Base-by-base conservation (phyloP, 768 basidiomycete species). In the Amanita rubescens region DNA sequence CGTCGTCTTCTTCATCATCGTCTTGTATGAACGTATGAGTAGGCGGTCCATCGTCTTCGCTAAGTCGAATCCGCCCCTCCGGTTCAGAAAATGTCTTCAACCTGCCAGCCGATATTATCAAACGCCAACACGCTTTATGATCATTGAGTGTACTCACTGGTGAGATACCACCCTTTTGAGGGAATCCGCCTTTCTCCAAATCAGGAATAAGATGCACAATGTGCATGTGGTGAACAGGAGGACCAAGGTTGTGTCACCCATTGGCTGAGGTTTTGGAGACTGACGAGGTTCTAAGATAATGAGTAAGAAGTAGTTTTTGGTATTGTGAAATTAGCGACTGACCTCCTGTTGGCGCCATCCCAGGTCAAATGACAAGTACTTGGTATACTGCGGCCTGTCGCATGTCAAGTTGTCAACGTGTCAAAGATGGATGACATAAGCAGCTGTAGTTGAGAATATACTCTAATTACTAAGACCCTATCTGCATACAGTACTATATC, bases 31-130 rank as follows among this genome's bases (percentile, higher is more conserved):
- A 87, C 51, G 82, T 81, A 14, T 72, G 70, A n/a, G 84, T 76
- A n/a, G 85, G 74, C 11, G 85, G 85, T 0, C 84, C 82, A 50
- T 87, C 84, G 58, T 88, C 86, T 60, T 79, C 75, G 44, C 84
- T 85, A 19, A 88, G 72, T 8, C 85, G 77, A 51, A 88, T 84
- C 5, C 65, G 72, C 2, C 85, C 85, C 55, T 82, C 80, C 14
- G 67, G 61, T 14, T 69, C 65, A 2, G 73, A 71, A 65, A 84
- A 76, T 5, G 77, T 78, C 58, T 80, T 80, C 50, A 88, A 65
- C 58, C 85, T 87, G 8, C n/a, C n/a, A n/a, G n/a, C n/a, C n/a
- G n/a, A n/a, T n/a, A n/a, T n/a, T n/a, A 10, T 12, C 30, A 45
- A 10, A 35, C 19, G 20, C 24, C 15, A 7, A 37, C 7, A 58